Conservation (phyloP, 148 eudicot genomes). For the Beta vulgaris region DNA sequence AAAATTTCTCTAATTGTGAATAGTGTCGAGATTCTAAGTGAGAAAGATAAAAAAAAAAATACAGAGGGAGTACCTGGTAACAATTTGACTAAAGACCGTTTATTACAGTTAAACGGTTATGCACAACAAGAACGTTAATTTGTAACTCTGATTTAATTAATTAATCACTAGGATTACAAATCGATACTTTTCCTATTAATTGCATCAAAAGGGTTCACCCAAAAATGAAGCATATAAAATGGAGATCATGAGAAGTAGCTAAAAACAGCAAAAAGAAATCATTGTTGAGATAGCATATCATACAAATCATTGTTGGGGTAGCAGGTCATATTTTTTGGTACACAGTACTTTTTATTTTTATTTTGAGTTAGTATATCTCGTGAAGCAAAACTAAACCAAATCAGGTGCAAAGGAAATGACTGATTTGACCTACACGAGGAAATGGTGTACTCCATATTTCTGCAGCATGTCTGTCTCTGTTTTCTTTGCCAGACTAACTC, state of each 20-base stretch:
- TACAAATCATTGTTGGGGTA: not conserved
- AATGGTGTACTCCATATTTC: slow-evolving; percentile 26
- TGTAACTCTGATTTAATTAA: not conserved
- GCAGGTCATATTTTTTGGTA: slow-evolving; percentile 6
- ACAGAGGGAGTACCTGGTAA: no score
- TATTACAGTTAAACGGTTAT: no score
- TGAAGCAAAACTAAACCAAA: slow-evolving; percentile 28
- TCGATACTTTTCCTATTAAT: not conserved
- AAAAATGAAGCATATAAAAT: not conserved
- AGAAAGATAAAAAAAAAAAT: no score
- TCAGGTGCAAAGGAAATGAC: slow-evolving; percentile 18
- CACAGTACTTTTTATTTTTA: slow-evolving; percentile 12
- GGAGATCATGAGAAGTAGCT: slow-evolving; percentile 2
- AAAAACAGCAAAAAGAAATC: slow-evolving; percentile 13
- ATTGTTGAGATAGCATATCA: not conserved
- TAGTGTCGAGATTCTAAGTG: no score
- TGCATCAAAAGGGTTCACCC: not conserved
- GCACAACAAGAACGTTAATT: not conserved
- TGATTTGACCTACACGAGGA: slow-evolving; percentile 38
- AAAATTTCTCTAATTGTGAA: no score
- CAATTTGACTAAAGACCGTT: no score
- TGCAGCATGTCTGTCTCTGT: slow-evolving; percentile 17
- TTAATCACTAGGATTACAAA: not conserved
- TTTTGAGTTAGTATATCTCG: not conserved
- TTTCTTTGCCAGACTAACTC: not conserved